Conservation (phyloP, 2,329 filamentous ascomycete genomes). For the Alternaria rosae region DNA sequence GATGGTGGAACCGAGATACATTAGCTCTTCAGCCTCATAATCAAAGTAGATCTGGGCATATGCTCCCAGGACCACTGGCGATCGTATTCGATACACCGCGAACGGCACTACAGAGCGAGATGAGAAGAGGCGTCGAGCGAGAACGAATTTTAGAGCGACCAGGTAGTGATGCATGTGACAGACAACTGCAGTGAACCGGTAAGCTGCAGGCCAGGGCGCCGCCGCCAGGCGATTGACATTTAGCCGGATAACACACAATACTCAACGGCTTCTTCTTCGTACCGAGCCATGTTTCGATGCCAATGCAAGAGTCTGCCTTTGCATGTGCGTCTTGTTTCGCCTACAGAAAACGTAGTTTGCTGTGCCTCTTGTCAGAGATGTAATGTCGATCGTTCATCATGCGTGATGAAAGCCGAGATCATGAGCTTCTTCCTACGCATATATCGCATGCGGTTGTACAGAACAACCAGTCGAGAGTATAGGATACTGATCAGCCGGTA, state of each 20-base stretch:
- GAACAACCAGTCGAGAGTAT: not conserved
- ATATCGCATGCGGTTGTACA: not conserved
- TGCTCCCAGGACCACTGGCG: not conserved
- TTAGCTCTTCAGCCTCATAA: constrained; percentile 34
- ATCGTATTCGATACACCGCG: not conserved
- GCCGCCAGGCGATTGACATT: constrained; percentile 22
- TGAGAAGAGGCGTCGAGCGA: not conserved
- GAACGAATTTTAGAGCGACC: not conserved
- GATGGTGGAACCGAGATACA: constrained; percentile 21
- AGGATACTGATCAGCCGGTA: not conserved
- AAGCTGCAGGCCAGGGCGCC: constrained; percentile 18
- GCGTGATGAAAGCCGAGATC: not conserved
- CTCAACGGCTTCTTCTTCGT: not conserved
- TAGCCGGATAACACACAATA: constrained; percentile 38
- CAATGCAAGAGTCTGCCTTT: not conserved
- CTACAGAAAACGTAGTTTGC: not conserved
- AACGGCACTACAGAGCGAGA: too few relatives aligned
- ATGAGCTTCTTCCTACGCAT: not conserved
- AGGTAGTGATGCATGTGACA: not conserved
- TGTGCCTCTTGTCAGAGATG: not conserved
- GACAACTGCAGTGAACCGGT: constrained; percentile 11
- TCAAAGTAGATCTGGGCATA: not conserved
- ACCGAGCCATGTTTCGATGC: not conserved
- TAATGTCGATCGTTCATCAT: not conserved
- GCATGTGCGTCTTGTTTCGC: not conserved